These are phyloP conservation scores for Phytophthora pluvialis DNA, from an alignment of 352 stramenopile species.

Conservation along the genomic window DNA sequence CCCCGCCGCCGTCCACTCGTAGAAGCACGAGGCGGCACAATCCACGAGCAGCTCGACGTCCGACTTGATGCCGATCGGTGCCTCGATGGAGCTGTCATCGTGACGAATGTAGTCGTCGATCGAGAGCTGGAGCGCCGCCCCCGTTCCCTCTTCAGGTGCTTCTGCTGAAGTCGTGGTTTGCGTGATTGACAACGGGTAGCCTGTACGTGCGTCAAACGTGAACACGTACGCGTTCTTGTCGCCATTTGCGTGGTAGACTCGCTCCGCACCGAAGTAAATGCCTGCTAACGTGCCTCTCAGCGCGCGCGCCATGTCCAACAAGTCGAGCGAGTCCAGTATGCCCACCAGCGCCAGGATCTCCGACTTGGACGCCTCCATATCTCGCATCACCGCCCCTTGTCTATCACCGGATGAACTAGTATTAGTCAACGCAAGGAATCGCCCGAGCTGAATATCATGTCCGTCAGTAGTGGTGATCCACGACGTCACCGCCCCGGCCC, in stretches of 20 bases:
- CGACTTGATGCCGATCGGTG: conserved; percentile 54
- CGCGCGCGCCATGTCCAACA: conserved; percentile 51
- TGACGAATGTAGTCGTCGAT: conserved; percentile 54
- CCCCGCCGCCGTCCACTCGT: conserved; percentile 43
- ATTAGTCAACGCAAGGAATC: conserved; percentile 26
- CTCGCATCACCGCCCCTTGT: neutral
- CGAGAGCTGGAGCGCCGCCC: conserved; percentile 24
- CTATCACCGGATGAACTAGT: neutral
- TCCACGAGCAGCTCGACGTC: conserved; percentile 63
- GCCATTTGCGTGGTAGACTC: conserved; percentile 28
- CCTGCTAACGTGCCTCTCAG: conserved; percentile 14
- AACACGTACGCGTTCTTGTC: conserved; percentile 59
- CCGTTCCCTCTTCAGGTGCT: neutral
- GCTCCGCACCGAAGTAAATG: neutral
- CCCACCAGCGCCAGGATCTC: conserved; percentile 50
- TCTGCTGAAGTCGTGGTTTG: conserved; percentile 23
- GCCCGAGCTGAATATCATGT: conserved; percentile 44
- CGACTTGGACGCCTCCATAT: conserved; percentile 14
- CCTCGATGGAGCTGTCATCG: conserved; percentile 31
- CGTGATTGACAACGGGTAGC: conserved; percentile 45
- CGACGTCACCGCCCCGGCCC: conserved; percentile 42
- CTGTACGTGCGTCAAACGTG: conserved; percentile 44
- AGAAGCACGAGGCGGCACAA: conserved; percentile 50
- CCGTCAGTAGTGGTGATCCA: conserved; percentile 57
- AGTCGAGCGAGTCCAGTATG: conserved; percentile 52